Evolutionary conservation across 495 filamentous ascomycete genomes (phyloP).

Genomic region (Niebla homalea): DNA sequence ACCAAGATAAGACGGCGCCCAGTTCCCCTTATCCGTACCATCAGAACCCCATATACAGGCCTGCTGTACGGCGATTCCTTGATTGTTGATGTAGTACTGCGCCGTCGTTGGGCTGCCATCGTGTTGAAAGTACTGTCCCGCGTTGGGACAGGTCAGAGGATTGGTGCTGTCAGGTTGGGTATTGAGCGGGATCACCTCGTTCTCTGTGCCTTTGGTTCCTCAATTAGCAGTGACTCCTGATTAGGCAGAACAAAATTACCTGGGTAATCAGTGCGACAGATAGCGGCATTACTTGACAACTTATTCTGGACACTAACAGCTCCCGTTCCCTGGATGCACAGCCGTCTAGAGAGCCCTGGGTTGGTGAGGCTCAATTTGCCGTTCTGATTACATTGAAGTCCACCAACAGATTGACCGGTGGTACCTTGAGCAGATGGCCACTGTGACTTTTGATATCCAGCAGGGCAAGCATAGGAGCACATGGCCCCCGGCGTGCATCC

Average conservation of each 20-base stretch:
- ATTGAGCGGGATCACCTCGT: constrained; percentile 65
- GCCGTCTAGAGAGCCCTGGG: constrained; percentile 40
- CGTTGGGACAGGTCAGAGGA: constrained; percentile 60
- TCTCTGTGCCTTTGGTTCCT: constrained; percentile 45
- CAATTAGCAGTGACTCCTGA: constrained; percentile 7
- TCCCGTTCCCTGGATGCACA: constrained; percentile 64
- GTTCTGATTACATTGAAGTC: constrained; percentile 60
- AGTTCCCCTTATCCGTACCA: constrained; percentile 58
- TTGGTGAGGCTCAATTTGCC: constrained; percentile 74
- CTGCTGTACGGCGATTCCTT: constrained; percentile 48
- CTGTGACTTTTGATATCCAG: constrained; percentile 85
- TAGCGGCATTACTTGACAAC: constrained; percentile 45
- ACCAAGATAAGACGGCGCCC: constrained; percentile 78
- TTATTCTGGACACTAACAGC: constrained; percentile 64
- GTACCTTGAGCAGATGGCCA: constrained; percentile 73
- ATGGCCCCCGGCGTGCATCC: constrained; percentile 48
- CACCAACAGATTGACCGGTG: constrained; percentile 79
- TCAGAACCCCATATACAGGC: constrained; percentile 72
- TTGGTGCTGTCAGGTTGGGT: constrained; percentile 40
- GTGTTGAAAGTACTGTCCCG: constrained; percentile 61
- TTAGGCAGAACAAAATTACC: constrained; percentile 32
- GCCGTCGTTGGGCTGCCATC: constrained; percentile 62
- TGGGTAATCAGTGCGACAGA: constrained; percentile 96
- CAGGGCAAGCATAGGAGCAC: constrained; percentile 90
- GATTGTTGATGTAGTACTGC: constrained; percentile 93